A percentile compares a stretch with the other conserved stretches of the same genome.
phyloP scores from a whole-genome alignment of 768 basidiomycete species.

The Boletus speciosus region DNA sequence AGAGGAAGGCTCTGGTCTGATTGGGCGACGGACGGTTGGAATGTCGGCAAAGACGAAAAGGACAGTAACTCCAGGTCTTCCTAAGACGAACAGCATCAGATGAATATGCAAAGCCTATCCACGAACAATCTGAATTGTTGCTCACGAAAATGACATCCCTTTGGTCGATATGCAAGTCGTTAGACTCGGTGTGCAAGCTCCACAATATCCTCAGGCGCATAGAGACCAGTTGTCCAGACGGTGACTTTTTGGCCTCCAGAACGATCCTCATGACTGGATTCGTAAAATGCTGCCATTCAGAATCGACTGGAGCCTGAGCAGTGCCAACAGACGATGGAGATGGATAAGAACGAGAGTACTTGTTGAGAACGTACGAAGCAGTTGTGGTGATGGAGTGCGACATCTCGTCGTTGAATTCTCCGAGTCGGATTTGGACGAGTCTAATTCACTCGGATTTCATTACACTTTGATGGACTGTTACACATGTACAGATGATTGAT shows the following conservation, averaged over 20 bases:
- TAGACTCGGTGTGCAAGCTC: slow-evolving; percentile 44
- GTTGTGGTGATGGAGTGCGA: slow-evolving; percentile 50
- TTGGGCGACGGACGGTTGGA: slow-evolving; percentile 27
- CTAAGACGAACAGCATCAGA: slow-evolving; percentile 35
- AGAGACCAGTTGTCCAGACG: slow-evolving; percentile 52
- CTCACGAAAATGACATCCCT: slow-evolving; percentile 68
- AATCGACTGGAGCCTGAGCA: slow-evolving; percentile 23
- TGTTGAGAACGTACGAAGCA: slow-evolving; percentile 51
- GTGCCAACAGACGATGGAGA: slow-evolving; percentile 7
- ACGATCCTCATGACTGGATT: slow-evolving; percentile 64
- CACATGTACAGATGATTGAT: background rate
- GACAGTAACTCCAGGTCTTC: slow-evolving; percentile 75
- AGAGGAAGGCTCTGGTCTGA: slow-evolving; percentile 61
- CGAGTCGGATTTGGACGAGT: background rate
- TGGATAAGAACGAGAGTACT: slow-evolving; percentile 69
- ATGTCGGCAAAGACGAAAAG: slow-evolving; percentile 49
- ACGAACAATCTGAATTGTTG: background rate
- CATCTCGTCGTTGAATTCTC: slow-evolving; percentile 12
- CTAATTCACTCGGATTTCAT: background rate
- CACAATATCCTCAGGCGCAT: slow-evolving; percentile 64
- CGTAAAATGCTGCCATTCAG: slow-evolving; percentile 77
- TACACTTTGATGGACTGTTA: slow-evolving; percentile 1
- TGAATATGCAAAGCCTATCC: background rate
- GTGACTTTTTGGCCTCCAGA: slow-evolving; percentile 56
- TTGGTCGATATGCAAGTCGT: slow-evolving; percentile 40